Evolutionary conservation across 2,329 filamentous ascomycete genomes (phyloP).

Genomic region (Myriosclerotinia scirpicola): DNA sequence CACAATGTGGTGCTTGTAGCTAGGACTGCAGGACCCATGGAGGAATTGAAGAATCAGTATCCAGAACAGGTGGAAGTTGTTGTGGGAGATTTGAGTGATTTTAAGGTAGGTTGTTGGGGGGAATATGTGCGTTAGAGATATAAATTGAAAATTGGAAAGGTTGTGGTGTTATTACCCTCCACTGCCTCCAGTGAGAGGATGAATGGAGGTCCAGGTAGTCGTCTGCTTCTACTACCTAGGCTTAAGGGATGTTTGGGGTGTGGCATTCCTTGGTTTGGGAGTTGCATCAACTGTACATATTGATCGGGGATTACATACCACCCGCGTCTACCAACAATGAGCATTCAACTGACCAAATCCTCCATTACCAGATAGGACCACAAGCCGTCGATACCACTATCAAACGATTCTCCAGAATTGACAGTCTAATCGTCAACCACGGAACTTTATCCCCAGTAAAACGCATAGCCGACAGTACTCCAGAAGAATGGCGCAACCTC

Average conservation of each 20-base stretch:
- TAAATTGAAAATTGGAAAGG: background rate
- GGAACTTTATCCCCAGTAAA: constrained; percentile 75
- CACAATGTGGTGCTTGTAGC: constrained; percentile 62
- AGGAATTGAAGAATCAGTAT: constrained; percentile 52
- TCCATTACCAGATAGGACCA: constrained; percentile 47
- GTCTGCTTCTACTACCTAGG: background rate
- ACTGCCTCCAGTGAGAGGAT: background rate
- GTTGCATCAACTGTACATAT: background rate
- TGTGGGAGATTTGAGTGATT: constrained; percentile 55
- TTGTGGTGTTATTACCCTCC: background rate
- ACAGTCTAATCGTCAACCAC: constrained; percentile 87
- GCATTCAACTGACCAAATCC: background rate
- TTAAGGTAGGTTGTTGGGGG: constrained; percentile 46
- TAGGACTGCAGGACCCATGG: constrained; percentile 51
- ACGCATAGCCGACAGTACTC: constrained; percentile 64
- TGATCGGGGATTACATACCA: background rate
- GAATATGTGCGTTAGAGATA: background rate
- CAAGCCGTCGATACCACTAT: constrained; percentile 66
- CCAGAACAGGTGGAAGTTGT: constrained; percentile 55
- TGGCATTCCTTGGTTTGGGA: background rate
- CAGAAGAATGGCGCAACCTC: constrained; percentile 70
- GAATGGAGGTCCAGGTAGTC: background rate
- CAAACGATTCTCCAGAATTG: constrained; percentile 67
- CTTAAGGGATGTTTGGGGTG: background rate
- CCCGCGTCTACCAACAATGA: too few species aligned